Evolutionary conservation across 1,284 basidiomycete genomes (phyloP), one percentile per base, ranked within the genome.

Genomic region (Puccinia novopanici): DNA sequence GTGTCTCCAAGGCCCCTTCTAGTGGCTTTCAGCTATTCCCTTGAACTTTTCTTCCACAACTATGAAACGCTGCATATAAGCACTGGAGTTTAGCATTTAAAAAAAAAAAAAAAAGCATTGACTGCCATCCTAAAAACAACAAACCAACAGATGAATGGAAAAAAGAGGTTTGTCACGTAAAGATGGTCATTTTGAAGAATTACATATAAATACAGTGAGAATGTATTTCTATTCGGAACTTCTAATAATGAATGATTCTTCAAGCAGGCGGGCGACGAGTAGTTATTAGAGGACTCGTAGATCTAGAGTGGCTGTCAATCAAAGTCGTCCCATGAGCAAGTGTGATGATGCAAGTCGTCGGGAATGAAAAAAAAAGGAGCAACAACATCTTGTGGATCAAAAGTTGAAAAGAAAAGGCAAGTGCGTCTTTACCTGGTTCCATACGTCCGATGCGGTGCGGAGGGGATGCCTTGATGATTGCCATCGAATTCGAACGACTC

Each of bases 221-320:
- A 65, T 65, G 19, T 34, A 42, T 65, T 65, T 17, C 22, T 24
- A 10, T 42, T 65, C 61, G n/a, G 10, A 24, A 3, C 24, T 1
- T 40, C 59, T 63, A 1, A 40, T 34, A 17, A 30, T 15, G 34
- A 19, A 40, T 37, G 34, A 22, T n/a, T 45, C 5, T 42, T 65
- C 61, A 65, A 65, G 61, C 61, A 24, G 70, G 52, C 70, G 70
- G 70, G 8, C 34, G 52, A 22, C 34, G 45, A 54, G 50, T 72
- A 3, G 30, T 37, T 12, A 75, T 75, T 48, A 75, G 42, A 48
- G 73, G 73, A 42, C 73, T 75, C 8, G 73, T 17, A 30, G 73
- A 63, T 50, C 73, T 75, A 48, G 73, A 75, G 27, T 50, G 73
- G 22, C 73, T 75, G 40, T 59, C 40, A 8, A 27, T 50, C n/a